Base-by-base conservation (phyloP, 192 early-diverging fungal genomes). In the Coemansia sp. region DNA sequence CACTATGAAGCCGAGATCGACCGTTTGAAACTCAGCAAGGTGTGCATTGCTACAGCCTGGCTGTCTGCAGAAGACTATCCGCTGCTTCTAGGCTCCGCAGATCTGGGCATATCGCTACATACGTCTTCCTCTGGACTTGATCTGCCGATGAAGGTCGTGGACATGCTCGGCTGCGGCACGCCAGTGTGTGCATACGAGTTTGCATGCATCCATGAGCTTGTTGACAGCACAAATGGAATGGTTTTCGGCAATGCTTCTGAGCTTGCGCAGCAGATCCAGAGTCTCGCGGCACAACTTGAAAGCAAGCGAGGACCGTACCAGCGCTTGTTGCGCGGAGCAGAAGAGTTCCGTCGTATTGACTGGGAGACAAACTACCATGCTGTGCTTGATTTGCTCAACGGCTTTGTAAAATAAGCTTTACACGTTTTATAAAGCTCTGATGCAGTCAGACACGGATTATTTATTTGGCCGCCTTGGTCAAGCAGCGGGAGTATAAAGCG, bases 101-200 rank as follows among this genome's bases (percentile, higher is more conserved):
- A 97, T 80, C 78, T 98, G 47, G 96, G 96, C 34, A 76, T 98
- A 13, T 93, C 85, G 42, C 80, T 98, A 55, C 96, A 98, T 78
- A 92, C 86, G 21, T 93, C 91, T n/a, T 92, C 95, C 8, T 92
- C 89, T 30, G 96, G 96, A 4, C 81, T 98, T 49, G 96, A 98
- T 66, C 69, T 98, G 62, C 96, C 96, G 8, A 98, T 98, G 96
- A 98, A 98, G 76, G 84, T 97, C 7, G 92, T 97, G 9, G 96
- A 98, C 64, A 94, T 98, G 94, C 94, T 97, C 85, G 96, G 95
- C 15, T 95, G 91, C 70, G 92, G 90, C 4, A 64, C 93, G 13
- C 93, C 96, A 6, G 94, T 93, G 34, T 91, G 89, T 69, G 91
- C 94, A 8, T 66, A 85, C 44, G 47, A 55, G 18, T 90, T 87